Evolutionary conservation across 108 stramenopile genomes (phyloP).

Genomic region (Stephanodiscus triporus): DNA sequence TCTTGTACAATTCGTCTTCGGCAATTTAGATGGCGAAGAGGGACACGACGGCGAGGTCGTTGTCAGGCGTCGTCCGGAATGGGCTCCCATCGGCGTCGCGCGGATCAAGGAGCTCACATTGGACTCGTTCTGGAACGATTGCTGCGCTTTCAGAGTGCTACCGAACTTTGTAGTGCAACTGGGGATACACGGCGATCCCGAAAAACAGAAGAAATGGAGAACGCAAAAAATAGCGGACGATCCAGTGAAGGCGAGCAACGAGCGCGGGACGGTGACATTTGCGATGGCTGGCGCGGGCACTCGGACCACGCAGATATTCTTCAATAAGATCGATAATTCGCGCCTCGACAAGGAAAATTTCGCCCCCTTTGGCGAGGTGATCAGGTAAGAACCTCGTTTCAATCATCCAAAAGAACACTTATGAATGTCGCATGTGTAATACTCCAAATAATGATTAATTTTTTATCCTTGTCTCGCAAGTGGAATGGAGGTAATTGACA

Average conservation of each 20-base stretch:
- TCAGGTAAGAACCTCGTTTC: slow-evolving; percentile 26
- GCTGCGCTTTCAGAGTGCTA: slow-evolving; percentile 76
- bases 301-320: slow-evolving; percentile 89
- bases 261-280: slow-evolving; percentile 79
- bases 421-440: neutral
- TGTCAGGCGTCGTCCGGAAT: slow-evolving; percentile 60
- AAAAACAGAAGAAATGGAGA: slow-evolving; percentile 51
- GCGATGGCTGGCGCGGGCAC: slow-evolving; percentile 85
- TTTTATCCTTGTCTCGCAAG: neutral
- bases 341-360: slow-evolving; percentile 86
- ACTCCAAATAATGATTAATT: neutral
- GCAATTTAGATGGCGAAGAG: slow-evolving; percentile 45
- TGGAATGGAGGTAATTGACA: slow-evolving; percentile 82
- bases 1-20: slow-evolving; percentile 48
- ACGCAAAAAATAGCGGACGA: slow-evolving; percentile 71
- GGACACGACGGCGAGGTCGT: slow-evolving; percentile 34
- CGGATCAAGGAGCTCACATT: slow-evolving; percentile 67
- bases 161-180: slow-evolving; percentile 86
- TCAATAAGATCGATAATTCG: slow-evolving; percentile 80
- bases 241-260: slow-evolving; percentile 77
- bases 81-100: slow-evolving; percentile 82
- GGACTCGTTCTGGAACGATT: slow-evolving; percentile 53
- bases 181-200: slow-evolving; percentile 74
- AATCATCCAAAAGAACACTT: too few relatives aligned
- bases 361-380: slow-evolving; percentile 80